These are phyloP conservation scores for Bauhinia variegata DNA, from an alignment of 306 rosid species.

Conservation along the genomic window DNA sequence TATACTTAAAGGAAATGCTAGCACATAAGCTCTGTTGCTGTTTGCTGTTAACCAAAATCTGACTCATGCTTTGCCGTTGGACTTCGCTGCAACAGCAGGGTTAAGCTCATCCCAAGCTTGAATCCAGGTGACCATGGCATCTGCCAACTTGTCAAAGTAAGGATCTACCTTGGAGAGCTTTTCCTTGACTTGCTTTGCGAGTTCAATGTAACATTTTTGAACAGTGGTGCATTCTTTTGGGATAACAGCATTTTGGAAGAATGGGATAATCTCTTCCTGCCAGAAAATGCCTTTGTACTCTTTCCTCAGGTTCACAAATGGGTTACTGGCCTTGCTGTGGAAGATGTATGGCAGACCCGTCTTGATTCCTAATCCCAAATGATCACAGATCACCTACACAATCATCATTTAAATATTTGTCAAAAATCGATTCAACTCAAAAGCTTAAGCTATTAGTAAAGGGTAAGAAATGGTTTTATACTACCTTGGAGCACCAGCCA, in stretches of 20 bases:
- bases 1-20: too few relatives aligned
- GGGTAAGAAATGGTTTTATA: background rate
- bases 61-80: conserved; percentile 41
- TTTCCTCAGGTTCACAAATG: conserved; percentile 74
- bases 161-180: conserved; percentile 80
- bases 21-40: conserved; percentile 1
- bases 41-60: conserved; percentile 32
- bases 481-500: conserved; percentile 87
- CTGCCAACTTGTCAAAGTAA: conserved; percentile 72
- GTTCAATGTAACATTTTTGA: conserved; percentile 85
- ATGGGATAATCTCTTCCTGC: conserved; percentile 80
- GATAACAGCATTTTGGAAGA: conserved; percentile 58
- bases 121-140: conserved; percentile 79
- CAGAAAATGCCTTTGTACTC: conserved; percentile 75
- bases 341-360: conserved; percentile 27
- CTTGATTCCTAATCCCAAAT: conserved; percentile 27
- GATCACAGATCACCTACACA: conserved; percentile 34
- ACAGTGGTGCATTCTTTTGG: conserved; percentile 83
- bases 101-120: conserved; percentile 82
- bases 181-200: conserved; percentile 84
- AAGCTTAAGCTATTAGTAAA: too few relatives aligned
- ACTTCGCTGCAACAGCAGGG: conserved; percentile 41
- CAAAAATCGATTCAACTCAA: too few relatives aligned
- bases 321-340: conserved; percentile 44
- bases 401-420: conserved; percentile 2